A percentile compares a stretch with the other conserved stretches of the same genome.
These are phyloP conservation scores for Neurospora crassa DNA, from an alignment of 2,329 filamentous ascomycete species.

Conservation along the genomic window DNA sequence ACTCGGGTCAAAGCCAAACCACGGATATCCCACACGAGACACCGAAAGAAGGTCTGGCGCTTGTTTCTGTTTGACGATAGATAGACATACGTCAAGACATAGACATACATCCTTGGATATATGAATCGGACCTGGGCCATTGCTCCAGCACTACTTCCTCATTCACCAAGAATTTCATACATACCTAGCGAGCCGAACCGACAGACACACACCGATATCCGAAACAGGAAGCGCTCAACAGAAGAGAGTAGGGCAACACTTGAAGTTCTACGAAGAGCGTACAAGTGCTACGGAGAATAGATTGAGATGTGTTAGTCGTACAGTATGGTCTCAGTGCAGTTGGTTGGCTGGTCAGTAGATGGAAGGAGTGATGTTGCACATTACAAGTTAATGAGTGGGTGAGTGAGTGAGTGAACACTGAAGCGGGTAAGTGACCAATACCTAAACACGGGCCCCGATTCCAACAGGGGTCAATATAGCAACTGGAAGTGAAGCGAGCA, in stretches of 20 bases:
- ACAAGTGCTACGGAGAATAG: neutral
- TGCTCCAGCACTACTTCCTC: neutral
- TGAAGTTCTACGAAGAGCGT: neutral
- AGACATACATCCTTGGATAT: neutral
- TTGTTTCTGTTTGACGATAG: neutral
- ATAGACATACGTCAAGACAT: neutral
- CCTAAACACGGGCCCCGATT: neutral
- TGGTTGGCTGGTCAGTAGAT: neutral
- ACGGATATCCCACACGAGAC: neutral
- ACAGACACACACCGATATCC: neutral
- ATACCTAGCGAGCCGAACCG: neutral
- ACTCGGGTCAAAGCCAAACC: neutral
- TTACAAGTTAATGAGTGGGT: neutral
- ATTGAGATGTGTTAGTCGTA: neutral
- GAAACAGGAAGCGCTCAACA: neutral
- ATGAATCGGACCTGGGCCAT: neutral
- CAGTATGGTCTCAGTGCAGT: neutral
- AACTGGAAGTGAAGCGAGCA: neutral
- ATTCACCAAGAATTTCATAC: neutral
- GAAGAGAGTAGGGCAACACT: neutral
- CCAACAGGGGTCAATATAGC: neutral
- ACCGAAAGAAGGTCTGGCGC: neutral
- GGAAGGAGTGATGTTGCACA: neutral
- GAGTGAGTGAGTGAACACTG: neutral
- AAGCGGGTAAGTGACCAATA: neutral